phyloP scores from a whole-genome alignment of 768 basidiomycete genomes.

The Auriscalpium microsporum region DNA sequence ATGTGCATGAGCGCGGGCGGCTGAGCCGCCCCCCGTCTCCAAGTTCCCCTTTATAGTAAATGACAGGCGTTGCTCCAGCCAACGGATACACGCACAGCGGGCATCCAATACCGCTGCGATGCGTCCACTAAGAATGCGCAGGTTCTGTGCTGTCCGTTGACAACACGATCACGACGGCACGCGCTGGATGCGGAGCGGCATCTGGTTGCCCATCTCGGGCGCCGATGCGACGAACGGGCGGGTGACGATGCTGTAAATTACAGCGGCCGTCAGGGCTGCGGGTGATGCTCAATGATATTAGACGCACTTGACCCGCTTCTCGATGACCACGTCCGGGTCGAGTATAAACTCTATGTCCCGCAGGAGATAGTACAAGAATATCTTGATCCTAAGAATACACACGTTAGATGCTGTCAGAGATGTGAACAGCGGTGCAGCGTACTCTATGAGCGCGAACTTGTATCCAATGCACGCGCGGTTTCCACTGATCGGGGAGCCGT shows the following conservation, averaged over 20 bases:
- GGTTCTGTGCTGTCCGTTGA: no score
- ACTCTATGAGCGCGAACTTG: constrained; percentile 54
- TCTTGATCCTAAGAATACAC: constrained; percentile 42
- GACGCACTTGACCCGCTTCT: constrained; percentile 58
- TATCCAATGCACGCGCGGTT: constrained; percentile 56
- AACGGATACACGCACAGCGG: no score
- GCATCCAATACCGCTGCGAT: no score
- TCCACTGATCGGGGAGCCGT: constrained; percentile 40
- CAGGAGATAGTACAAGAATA: constrained; percentile 49
- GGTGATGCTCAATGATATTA: constrained; percentile 10
- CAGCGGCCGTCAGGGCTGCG: constrained; percentile 5
- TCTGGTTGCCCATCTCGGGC: constrained; percentile 59
- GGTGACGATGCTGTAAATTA: no score
- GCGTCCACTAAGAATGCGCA: no score
- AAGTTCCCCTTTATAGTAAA: no score
- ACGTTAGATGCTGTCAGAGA: neutral
- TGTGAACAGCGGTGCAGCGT: constrained; percentile 22
- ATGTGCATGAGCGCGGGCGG: no score
- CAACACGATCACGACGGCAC: constrained; percentile 4
- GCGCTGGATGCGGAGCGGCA: constrained; percentile 45
- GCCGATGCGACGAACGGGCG: no score
- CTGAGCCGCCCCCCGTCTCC: no score
- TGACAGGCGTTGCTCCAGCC: no score
- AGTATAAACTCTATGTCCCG: constrained; percentile 48
- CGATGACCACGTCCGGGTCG: constrained; percentile 44